These are phyloP conservation scores for Pseudopyrenochaeta lycopersici DNA, from an alignment of 2,329 filamentous ascomycete species.

Conservation along the genomic window DNA sequence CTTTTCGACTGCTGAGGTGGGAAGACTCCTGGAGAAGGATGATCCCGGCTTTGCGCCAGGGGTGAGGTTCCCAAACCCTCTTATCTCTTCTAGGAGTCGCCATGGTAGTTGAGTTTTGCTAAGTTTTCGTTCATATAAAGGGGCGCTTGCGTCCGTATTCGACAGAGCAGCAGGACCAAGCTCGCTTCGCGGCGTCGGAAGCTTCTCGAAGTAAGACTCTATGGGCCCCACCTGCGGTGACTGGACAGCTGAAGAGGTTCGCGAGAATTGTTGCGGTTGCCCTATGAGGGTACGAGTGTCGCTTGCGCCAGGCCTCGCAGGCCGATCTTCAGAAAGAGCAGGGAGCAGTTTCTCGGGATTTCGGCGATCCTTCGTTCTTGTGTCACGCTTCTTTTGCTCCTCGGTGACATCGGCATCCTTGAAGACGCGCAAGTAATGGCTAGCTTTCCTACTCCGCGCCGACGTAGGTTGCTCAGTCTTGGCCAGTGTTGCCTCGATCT, in stretches of 20 bases:
- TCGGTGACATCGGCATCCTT: constrained; percentile 67
- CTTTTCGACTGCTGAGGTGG: constrained; percentile 46
- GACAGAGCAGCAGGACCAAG: constrained; percentile 7
- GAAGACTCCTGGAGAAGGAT: constrained; percentile 63
- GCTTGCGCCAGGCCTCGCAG: constrained; percentile 9
- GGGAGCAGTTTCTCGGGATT: constrained; percentile 39
- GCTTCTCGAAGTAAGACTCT: constrained; percentile 41
- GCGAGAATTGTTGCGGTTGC: constrained; percentile 31
- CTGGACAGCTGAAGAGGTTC: constrained; percentile 35
- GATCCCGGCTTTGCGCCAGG: constrained; percentile 56
- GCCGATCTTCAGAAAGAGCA: constrained; percentile 35
- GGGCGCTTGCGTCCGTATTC: not conserved
- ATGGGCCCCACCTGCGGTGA: constrained; percentile 29
- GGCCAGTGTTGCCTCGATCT: constrained; percentile 70
- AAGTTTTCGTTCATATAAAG: constrained; percentile 2
- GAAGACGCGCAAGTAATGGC: constrained; percentile 71
- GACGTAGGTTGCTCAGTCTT: constrained; percentile 64
- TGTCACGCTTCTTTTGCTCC: constrained; percentile 61
- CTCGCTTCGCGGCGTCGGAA: constrained; percentile 19
- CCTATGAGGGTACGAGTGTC: constrained; percentile 23
- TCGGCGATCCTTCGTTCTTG: constrained; percentile 51
- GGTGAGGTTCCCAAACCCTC: constrained; percentile 62
- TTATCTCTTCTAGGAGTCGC: constrained; percentile 65
- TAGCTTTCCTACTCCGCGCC: constrained; percentile 70
- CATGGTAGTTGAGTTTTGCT: constrained; percentile 52